Conservation (phyloP, 768 basidiomycete species). For the Podaxis rugospora region DNA sequence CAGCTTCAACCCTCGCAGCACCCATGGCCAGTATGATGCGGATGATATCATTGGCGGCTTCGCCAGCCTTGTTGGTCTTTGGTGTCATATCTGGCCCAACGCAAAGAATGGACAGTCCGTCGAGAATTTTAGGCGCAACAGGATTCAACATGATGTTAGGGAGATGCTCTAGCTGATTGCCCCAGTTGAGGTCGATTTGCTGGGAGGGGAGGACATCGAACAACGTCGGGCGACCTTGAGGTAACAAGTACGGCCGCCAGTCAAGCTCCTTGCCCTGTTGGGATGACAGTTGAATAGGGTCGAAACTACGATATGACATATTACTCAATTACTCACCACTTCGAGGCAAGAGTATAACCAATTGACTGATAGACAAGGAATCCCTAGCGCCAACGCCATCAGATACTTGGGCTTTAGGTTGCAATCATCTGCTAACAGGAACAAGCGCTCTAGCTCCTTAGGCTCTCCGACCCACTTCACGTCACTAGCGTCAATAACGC, state of each 20-base stretch:
- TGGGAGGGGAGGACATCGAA: slow-evolving; percentile 36
- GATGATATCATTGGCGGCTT: slow-evolving; percentile 43
- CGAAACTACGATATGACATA: not conserved
- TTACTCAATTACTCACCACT: slow-evolving; percentile 27
- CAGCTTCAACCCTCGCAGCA: slow-evolving; percentile 64
- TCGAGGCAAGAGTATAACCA: slow-evolving; percentile 46
- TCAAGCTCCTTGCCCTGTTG: slow-evolving; percentile 36
- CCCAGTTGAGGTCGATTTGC: slow-evolving; percentile 46
- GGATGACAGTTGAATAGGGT: not conserved
- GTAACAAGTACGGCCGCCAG: slow-evolving; percentile 60
- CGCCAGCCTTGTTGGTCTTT: slow-evolving; percentile 34
- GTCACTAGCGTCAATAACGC: slow-evolving; percentile 47
- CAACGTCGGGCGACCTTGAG: slow-evolving; percentile 50
- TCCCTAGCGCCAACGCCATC: slow-evolving; percentile 77
- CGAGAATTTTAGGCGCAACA: slow-evolving; percentile 56
- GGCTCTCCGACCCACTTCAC: slow-evolving; percentile 37
- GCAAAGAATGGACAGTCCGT: slow-evolving; percentile 52
- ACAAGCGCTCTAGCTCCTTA: slow-evolving; percentile 45
- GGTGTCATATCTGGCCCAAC: slow-evolving; percentile 48
- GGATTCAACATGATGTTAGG: slow-evolving; percentile 54
- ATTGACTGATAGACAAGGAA: slow-evolving; percentile 67
- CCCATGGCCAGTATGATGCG: slow-evolving; percentile 79
- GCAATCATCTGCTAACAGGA: slow-evolving; percentile 62
- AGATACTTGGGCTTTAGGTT: slow-evolving; percentile 78
- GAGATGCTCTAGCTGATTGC: slow-evolving; percentile 45